phyloP scores from a whole-genome alignment of 495 filamentous ascomycete species.

The Xylaria bambusicola region DNA sequence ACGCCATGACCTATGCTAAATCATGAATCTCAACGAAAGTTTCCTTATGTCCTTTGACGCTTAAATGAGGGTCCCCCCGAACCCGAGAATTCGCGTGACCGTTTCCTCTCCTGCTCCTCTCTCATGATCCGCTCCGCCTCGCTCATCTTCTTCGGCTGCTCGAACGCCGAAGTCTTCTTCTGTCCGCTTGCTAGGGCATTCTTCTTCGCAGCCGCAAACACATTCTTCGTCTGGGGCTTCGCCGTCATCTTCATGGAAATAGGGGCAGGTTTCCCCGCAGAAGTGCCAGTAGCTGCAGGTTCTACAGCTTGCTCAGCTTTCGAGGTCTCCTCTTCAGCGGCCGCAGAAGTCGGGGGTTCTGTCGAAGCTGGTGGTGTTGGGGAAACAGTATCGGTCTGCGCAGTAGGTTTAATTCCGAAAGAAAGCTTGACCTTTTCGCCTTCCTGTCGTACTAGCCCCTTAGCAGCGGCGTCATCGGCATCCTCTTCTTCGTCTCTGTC shows the following conservation, averaged over 20 bases:
- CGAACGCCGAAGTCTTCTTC: slow-evolving; percentile 58
- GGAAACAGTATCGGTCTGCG: slow-evolving; percentile 33
- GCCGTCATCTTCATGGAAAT: slow-evolving; percentile 60
- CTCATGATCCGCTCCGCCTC: slow-evolving; percentile 92
- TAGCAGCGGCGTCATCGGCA: slow-evolving; percentile 48
- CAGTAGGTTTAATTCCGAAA: slow-evolving; percentile 57
- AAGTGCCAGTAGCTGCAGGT: slow-evolving; percentile 10
- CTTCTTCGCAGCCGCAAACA: slow-evolving; percentile 72
- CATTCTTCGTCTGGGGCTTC: slow-evolving; percentile 72
- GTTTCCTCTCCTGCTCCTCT: slow-evolving; percentile 76
- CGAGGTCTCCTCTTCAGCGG: slow-evolving; percentile 19
- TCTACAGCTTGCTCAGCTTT: slow-evolving; percentile 13
- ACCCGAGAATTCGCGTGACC: slow-evolving; percentile 47
- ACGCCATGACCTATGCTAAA: slow-evolving; percentile 23
- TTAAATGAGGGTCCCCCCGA: slow-evolving; percentile 40
- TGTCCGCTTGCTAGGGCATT: slow-evolving; percentile 58
- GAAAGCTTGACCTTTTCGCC: slow-evolving; percentile 83
- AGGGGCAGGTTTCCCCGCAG: slow-evolving; percentile 26
- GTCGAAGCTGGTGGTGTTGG: slow-evolving; percentile 32
- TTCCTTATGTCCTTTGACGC: slow-evolving; percentile 39
- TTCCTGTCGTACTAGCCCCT: slow-evolving; percentile 65
- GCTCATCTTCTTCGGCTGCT: slow-evolving; percentile 74
- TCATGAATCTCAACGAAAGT: neutral
- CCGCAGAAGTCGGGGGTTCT: slow-evolving; percentile 14
- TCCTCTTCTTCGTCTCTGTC: slow-evolving; percentile 34